These are phyloP conservation scores for Trichophyton mentagrophytes DNA, from an alignment of 2,329 filamentous ascomycete species.

Conservation along the genomic window DNA sequence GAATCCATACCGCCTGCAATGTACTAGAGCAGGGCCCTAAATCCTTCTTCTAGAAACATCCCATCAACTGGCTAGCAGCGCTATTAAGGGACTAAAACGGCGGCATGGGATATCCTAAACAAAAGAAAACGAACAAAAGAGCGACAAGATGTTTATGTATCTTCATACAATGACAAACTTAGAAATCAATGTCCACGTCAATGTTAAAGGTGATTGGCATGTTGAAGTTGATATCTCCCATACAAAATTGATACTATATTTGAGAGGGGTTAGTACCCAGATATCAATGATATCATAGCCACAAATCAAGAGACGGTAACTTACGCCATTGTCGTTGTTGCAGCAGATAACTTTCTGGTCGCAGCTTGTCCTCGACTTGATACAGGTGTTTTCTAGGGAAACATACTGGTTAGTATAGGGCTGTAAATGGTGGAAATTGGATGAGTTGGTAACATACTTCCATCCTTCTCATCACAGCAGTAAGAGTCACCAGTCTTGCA, in stretches of 20 bases:
- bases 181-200: conserved; percentile 8
- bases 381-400: neutral
- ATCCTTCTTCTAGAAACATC: neutral
- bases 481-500: neutral
- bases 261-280: neutral
- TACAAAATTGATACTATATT: conserved; percentile 12
- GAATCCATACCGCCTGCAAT: neutral
- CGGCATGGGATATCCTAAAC: neutral
- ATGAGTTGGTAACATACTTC: neutral
- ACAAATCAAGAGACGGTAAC: neutral
- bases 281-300: neutral
- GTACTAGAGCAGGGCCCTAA: neutral
- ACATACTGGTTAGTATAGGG: neutral
- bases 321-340: neutral
- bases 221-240: conserved; percentile 14
- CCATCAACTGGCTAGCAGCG: too few relatives aligned
- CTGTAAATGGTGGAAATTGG: neutral
- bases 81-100: neutral
- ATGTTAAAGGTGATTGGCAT: conserved; percentile 13
- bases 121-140: neutral
- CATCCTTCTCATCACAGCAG: neutral
- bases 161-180: neutral
- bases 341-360: neutral
- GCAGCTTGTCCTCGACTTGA: neutral
- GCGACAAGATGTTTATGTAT: neutral